Evolutionary conservation across 1,284 basidiomycete genomes (phyloP), one percentile per base, ranked within the genome.

Genomic region (Naganishia sp.): DNA sequence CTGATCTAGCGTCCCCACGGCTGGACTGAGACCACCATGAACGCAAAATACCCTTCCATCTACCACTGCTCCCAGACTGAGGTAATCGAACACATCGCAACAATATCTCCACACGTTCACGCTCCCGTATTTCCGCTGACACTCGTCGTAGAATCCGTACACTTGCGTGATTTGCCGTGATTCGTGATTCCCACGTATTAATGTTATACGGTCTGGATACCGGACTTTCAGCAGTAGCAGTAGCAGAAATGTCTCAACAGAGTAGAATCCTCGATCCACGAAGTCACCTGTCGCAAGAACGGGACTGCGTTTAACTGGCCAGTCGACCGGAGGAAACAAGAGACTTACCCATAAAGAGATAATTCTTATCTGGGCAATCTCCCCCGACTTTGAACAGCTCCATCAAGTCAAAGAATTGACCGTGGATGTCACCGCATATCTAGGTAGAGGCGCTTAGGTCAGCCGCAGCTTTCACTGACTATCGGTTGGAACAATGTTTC

Each of bases 361-460:
- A 99, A 78, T 93, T 95, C 10, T 95, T 97, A 42, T 93, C 88
- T 61, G 95, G 95, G 80, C 94, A 98, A 75, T 88, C 88, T 15
- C 95, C 94, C 31, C 95, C 96, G 43, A 96, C 88, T 77, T 89
- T 89, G 85, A 99, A 98, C 59, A 98, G 84, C 81, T 99, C 94
- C 86, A 97, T 88, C 71, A 99, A 85, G 79, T 99, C 95, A 79
- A 90, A 96, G 79, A 99, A 99, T 77, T 99, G 95, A 13, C 95
- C 95, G 76, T 99, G 95, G 63, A 99, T 99, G 81, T 99, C 96
- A 23, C 95, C 95, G 77, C 96, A 99, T 80, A 99, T 94, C 92
- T 94, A 23, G 43, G 7, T 9, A 23, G 21, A 25, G 9, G 3
- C 15, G 23, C 15, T 10, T 45, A 11, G 15, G 31, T 43, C 54